phyloP scores from a whole-genome alignment of 495 filamentous ascomycete genomes.

The Hypomontagnella submonticulosa region DNA sequence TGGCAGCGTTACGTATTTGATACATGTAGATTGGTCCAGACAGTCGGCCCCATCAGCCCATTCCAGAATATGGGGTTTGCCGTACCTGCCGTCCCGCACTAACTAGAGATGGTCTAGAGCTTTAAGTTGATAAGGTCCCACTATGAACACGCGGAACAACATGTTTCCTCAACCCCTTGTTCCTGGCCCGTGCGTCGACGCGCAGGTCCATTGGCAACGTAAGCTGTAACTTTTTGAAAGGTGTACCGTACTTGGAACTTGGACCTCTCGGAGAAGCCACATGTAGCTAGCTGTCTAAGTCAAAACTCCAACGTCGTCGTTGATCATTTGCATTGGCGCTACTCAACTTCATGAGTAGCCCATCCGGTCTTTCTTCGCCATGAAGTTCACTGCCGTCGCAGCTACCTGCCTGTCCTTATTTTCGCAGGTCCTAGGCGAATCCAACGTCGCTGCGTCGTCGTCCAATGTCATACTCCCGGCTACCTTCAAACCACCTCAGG shows the following conservation, averaged over 20 bases:
- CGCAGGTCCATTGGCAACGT: slow-evolving; percentile 50
- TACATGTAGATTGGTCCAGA: slow-evolving; percentile 16
- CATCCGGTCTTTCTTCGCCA: slow-evolving; percentile 52
- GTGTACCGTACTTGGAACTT: slow-evolving; percentile 33
- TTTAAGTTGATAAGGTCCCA: not conserved
- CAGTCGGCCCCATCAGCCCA: slow-evolving; percentile 15
- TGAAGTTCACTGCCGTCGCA: slow-evolving; percentile 65
- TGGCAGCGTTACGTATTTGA: slow-evolving; percentile 1
- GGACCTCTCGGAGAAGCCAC: slow-evolving; percentile 24
- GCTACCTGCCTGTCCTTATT: slow-evolving; percentile 61
- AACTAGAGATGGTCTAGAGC: slow-evolving; percentile 14
- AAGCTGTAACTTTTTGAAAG: slow-evolving; percentile 50
- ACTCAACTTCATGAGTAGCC: slow-evolving; percentile 55
- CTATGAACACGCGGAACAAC: slow-evolving; percentile 30
- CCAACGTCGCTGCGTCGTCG: slow-evolving; percentile 49
- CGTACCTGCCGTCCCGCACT: slow-evolving; percentile 20
- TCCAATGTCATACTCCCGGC: slow-evolving; percentile 64
- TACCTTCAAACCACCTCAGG: slow-evolving; percentile 85
- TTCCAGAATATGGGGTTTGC: slow-evolving; percentile 31
- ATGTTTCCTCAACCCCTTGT: slow-evolving; percentile 36
- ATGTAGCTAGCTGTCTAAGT: slow-evolving; percentile 39
- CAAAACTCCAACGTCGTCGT: slow-evolving; percentile 24
- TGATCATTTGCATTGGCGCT: slow-evolving; percentile 39
- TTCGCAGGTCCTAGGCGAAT: slow-evolving; percentile 52
- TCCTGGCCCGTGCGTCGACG: not conserved